phyloP scores from a whole-genome alignment of 179 eudicot species.

The Monotropa hypopitys region DNA sequence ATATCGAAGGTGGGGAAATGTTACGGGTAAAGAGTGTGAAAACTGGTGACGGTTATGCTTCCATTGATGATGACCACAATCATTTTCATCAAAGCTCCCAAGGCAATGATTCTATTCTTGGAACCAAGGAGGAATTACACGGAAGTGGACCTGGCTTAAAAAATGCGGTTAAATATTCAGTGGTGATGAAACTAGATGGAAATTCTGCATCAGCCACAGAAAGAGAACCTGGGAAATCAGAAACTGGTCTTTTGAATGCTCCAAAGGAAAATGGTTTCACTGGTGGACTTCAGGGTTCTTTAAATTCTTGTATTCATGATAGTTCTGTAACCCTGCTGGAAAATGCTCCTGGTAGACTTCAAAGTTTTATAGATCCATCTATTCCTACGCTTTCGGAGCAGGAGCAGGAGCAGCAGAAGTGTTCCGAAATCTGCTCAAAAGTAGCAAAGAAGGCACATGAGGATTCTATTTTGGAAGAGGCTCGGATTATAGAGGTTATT shows the following conservation, averaged over 20 bases:
- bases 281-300: constrained; percentile 18
- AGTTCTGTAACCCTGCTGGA: constrained; percentile 20
- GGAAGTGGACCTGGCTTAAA: constrained; percentile 20
- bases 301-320: constrained; percentile 19
- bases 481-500: constrained; percentile 69
- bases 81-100: constrained; percentile 14
- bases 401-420: constrained; percentile 28
- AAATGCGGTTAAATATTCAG: constrained; percentile 23
- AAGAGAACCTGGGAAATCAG: constrained; percentile 8
- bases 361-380: constrained; percentile 23
- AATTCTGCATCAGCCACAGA: constrained; percentile 26
- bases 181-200: constrained; percentile 23
- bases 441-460: constrained; percentile 47
- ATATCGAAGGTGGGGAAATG: constrained; percentile 24
- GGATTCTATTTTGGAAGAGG: constrained; percentile 76
- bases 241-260: constrained; percentile 15
- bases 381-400: constrained; percentile 11
- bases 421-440: constrained; percentile 26
- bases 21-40: constrained; percentile 25
- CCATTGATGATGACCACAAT: constrained; percentile 18
- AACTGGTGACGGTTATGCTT: constrained; percentile 22
- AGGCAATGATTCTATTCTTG: constrained; percentile 25
- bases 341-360: constrained; percentile 17
- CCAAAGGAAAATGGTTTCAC: constrained; percentile 23
- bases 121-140: constrained; percentile 27